Base-by-base conservation (phyloP, 1,284 basidiomycete genomes). In the Porogramme epimiltina region DNA sequence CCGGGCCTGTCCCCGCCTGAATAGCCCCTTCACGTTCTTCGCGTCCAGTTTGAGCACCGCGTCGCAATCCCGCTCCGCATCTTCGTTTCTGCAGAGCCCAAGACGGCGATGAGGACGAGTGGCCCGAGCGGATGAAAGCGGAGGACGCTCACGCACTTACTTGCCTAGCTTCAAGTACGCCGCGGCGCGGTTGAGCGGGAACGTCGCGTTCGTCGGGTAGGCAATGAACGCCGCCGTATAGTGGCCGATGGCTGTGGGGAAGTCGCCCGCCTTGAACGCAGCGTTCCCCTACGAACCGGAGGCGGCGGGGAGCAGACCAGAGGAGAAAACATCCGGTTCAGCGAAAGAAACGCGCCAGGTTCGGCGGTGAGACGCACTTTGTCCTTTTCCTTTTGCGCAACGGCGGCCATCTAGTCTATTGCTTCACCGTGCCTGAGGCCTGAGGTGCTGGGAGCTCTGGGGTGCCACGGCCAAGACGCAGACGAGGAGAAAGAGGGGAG, bases 81-180 rank as follows among this genome's bases (percentile, higher is more conserved):
- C 89, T 63, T 84, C 79, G 55, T 81, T 73, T 63, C 89, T 91
- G 45, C 15, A 13, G 28, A 6, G 28, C 6, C 28, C 28, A 31
- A 31, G 28, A 13, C 13, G 28, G 6, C 8, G 16, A 2, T 22
- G 42, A 25, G 10, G 36, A 42, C 10, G 36, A 52, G 6, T 31
- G 28, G n/a, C n/a, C n/a, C n/a, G n/a, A 6, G 28, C 8, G 28
- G 28, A 54, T 38, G 23, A 43, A 25, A 45, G 47, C 26, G 18
- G 16, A 11, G 41, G 38, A 55, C 45, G 22, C 38, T 36, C 34
- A 50, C 37, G 56, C 63, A 72, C 89, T 74, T 76, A 91, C 89
- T 91, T 92, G 80, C 82, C 82, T 75, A 93, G 78, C 76, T 89
- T 91, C 56, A 93, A 76, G 72, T 92, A 91, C 22, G 90, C 89